Base-by-base conservation (phyloP, 1,139 yeast genomes). In the Taphrina betulina region DNA sequence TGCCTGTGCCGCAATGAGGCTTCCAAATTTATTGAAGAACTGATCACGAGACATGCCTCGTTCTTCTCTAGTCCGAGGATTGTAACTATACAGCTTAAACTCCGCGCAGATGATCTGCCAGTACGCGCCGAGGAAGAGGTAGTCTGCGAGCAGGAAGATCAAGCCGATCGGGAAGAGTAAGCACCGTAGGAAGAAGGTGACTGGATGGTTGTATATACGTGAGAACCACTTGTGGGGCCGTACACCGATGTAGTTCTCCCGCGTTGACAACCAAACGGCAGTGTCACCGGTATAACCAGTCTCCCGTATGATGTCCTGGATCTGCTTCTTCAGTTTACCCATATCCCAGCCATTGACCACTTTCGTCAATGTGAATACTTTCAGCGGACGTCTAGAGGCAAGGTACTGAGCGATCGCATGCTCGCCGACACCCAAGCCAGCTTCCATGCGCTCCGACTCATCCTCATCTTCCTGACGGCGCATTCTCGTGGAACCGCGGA, bases 111-210 rank as follows among this genome's bases (percentile, higher is more conserved):
- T 19, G 12, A 43, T 38, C 26, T 43, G 48, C 48, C 48, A 43
- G 28, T 43, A 29, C 4, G 48, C 48, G 2, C 48, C 48, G 17
- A 43, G 16, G 38, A 37, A 43, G 19, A 43, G 16, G n/a, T 31
- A 31, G 3, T 43, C 37, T 5, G 29, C 28, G 5, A 33, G 36
- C 31, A 29, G 29, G 16, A 43, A 16, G 19, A 43, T 19, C 17
- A 43, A 23, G n/a, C 48, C 48, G 22, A 43, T 19, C 17, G 48
- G 48, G 20, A 43, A 43, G 36, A 43, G 31, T 17, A 43, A 14
- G 38, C 19, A 43, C 22, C 48, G 48, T 5, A 29, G 28, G n/a
- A 43, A 28, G 7, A 20, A 24, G 2, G 38, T 31, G 5, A 29
- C 14, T 17, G 28, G 36, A 16, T 43, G 36, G 36, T 33, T 12